Base-by-base conservation (phyloP, 179 eudicot species). In the Gypsophila paniculata region DNA sequence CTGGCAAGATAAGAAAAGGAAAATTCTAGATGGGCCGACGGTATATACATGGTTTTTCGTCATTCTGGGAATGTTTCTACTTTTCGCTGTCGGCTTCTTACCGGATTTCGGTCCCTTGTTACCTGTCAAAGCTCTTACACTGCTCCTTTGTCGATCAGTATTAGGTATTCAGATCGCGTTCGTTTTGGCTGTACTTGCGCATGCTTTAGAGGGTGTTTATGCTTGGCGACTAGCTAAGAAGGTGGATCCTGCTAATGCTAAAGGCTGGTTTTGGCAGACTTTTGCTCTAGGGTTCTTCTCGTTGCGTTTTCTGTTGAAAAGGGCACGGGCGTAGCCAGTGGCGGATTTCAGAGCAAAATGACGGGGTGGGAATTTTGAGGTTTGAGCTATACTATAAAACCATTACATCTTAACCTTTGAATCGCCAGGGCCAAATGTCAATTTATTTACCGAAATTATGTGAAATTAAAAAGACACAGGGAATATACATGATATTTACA, bases 261-360 rank as follows among this genome's bases (percentile, higher is more conserved):
- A 72, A 72, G 96, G 91, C 17, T 93, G 98, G 98, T 84, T 88
- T 74, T 89, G 85, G 96, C 97, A 91, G 77, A 91, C 98, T 52
- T 38, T 78, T 73, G 82, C 68, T 48, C 85, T 93, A 21, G 97
- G 97, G 49, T n/a, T 83, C 0, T 85, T 86, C 77, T 91, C 97
- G 3, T 69, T 93, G 80, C 89, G 90, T 14, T 77, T 76, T 22
- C 78, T 93, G 48, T 69, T 89, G 84, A 88, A 84, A 85, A 91
- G 90, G 78, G 89, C 91, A 14, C 72, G 59, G 48, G 68, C 18
- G 17, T 10, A 66, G 53, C 19, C 52, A 25, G 36, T 13, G 52
- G 42, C 26, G 57, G 18, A 29, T 18, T 5, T 39, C 12, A 9
- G 34, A 66, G 10, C 42, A 44, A 65, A 65, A 39, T 39, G 9